phyloP scores from a whole-genome alignment of 1,284 basidiomycete genomes.

The Phellinidium pouzarii region DNA sequence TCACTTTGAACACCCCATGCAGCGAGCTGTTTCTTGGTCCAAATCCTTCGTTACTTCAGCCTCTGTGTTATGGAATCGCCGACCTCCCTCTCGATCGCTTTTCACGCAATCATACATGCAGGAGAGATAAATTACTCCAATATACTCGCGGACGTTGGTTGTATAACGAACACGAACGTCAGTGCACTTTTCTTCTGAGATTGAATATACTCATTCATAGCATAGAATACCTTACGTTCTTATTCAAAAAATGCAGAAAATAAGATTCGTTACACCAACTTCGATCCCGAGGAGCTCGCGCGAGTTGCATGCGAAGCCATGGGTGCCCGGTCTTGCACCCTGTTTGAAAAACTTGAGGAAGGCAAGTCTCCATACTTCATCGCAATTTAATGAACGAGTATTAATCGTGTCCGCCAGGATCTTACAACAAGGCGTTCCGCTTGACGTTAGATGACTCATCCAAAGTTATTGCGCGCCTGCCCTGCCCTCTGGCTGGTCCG shows the following conservation, averaged over 20 bases:
- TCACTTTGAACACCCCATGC: not conserved
- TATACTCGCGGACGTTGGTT: slow-evolving; percentile 23
- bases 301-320: slow-evolving; percentile 19
- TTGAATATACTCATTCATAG: not conserved
- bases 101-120: not conserved
- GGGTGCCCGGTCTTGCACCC: slow-evolving; percentile 16
- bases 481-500: slow-evolving; percentile 27
- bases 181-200: not conserved
- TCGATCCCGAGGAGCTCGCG: slow-evolving; percentile 21
- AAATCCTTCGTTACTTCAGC: not conserved
- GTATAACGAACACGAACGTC: slow-evolving; percentile 21
- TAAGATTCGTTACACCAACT: slow-evolving; percentile 20
- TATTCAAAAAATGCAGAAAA: slow-evolving; percentile 1
- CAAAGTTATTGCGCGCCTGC: slow-evolving; percentile 30
- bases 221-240: not conserved
- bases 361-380: slow-evolving; percentile 8
- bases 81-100: not conserved
- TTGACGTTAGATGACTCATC: slow-evolving; percentile 28
- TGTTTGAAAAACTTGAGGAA: slow-evolving; percentile 22
- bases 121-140: slow-evolving; percentile 3
- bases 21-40: not conserved
- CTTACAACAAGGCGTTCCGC: slow-evolving; percentile 29
- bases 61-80: not conserved
- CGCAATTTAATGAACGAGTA: not conserved
- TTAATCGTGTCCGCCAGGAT: not conserved